A percentile compares a stretch with the other conserved stretches of the same genome.
Conservation (phyloP, 2,329 filamentous ascomycete genomes). For the Aspergillus hortae region DNA sequence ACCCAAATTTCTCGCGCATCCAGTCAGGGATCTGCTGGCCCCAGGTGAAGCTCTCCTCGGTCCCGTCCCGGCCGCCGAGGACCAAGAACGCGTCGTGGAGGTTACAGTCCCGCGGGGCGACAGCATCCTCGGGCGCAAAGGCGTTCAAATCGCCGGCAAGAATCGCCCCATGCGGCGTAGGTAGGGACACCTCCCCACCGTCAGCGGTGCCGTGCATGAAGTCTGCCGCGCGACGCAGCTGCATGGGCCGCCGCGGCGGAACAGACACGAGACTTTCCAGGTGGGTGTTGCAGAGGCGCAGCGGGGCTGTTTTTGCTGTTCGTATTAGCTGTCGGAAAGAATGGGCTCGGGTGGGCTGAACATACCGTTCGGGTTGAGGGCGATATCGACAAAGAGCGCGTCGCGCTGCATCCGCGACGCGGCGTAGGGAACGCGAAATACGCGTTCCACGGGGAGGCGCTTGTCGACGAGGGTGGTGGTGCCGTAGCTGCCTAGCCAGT, state of each 20-base stretch:
- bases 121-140: constrained; percentile 52
- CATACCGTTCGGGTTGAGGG: neutral
- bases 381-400: constrained; percentile 53
- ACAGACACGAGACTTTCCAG: constrained; percentile 52
- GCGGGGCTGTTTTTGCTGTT: constrained; percentile 15
- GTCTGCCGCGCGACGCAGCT: constrained; percentile 44
- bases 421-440: constrained; percentile 53
- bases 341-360: neutral
- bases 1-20: constrained; percentile 46
- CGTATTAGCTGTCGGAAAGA: neutral
- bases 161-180: constrained; percentile 40
- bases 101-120: constrained; percentile 46
- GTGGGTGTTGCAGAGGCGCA: constrained; percentile 56
- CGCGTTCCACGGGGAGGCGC: constrained; percentile 41
- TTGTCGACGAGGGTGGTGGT: constrained; percentile 52
- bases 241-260: constrained; percentile 48
- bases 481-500: constrained; percentile 51
- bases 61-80: constrained; percentile 49
- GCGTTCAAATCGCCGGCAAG: constrained; percentile 58
- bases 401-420: constrained; percentile 52
- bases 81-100: constrained; percentile 54
- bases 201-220: constrained; percentile 37
- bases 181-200: constrained; percentile 10
- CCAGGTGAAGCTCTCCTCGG: constrained; percentile 56
- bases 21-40: constrained; percentile 50